Conservation (phyloP, 176 grass and related monocot genomes). For the Phyllostachys edulis region DNA sequence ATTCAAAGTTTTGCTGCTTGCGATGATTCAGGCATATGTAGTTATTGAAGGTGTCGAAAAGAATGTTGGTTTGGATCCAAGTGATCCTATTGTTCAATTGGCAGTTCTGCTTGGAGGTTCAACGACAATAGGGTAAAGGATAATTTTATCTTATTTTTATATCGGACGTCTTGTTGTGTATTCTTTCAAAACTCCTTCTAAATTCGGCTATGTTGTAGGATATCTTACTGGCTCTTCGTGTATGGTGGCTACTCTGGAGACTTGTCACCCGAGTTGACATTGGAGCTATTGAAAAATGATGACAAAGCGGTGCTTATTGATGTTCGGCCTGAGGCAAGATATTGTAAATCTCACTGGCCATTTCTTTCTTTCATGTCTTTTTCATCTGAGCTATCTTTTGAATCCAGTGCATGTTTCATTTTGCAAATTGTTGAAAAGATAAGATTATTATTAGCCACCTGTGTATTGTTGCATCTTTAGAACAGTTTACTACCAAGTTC, state of each 20-base stretch:
- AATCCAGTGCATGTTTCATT: constrained; percentile 3
- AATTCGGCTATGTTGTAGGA: constrained; percentile 45
- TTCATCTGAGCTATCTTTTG: constrained; percentile 32
- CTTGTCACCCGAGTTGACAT: constrained; percentile 65
- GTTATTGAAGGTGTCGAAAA: constrained; percentile 77
- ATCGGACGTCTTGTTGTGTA: background rate
- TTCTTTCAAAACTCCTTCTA: constrained; percentile 11
- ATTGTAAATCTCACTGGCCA: constrained; percentile 93
- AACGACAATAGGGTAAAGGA: constrained; percentile 61
- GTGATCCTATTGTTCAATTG: constrained; percentile 79
- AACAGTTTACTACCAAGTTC: constrained; percentile 1
- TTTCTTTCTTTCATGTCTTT: constrained; percentile 49
- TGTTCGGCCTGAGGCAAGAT: constrained; percentile 99
- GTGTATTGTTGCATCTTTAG: background rate
- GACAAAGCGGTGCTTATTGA: constrained; percentile 85
- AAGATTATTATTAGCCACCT: background rate
- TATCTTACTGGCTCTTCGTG: constrained; percentile 66
- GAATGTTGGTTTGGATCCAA: constrained; percentile 86
- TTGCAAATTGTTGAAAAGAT: background rate
- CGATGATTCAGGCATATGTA: constrained; percentile 53
- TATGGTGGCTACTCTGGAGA: constrained; percentile 90
- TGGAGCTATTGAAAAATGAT: constrained; percentile 77
- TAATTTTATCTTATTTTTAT: constrained; percentile 12
- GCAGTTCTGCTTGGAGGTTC: constrained; percentile 72
- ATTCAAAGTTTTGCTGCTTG: background rate